These are phyloP conservation scores for Fusarium caatingaense DNA, from an alignment of 2,329 filamentous ascomycete genomes.

Conservation along the genomic window DNA sequence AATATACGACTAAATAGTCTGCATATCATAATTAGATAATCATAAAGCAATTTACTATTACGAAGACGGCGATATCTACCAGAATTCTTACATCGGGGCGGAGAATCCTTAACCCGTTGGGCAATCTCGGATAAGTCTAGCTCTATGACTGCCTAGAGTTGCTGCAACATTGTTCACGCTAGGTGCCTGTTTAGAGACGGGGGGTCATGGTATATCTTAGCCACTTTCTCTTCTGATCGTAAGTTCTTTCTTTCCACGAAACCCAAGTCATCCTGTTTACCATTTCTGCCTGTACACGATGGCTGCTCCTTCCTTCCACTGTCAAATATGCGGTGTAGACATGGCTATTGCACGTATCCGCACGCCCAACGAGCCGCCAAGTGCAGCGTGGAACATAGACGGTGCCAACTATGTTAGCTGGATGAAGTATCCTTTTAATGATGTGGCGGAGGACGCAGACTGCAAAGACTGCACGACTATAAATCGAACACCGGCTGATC, in stretches of 20 bases:
- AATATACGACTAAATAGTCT: rapidly evolving
- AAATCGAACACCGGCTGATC: background rate
- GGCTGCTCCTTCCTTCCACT: background rate
- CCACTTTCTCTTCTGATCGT: background rate
- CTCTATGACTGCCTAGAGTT: background rate
- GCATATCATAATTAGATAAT: slow-evolving; percentile 2
- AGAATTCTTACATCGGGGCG: background rate
- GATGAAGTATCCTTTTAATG: background rate
- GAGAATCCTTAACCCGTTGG: background rate
- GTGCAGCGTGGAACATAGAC: slow-evolving; percentile 2
- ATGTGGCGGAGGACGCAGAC: rapidly evolving
- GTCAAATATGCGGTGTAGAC: slow-evolving; percentile 14
- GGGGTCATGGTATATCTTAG: background rate
- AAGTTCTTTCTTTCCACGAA: background rate
- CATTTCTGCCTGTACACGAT: background rate
- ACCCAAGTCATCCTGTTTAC: background rate
- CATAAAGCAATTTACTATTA: background rate
- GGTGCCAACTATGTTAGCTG: background rate
- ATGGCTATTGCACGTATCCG: slow-evolving; percentile 14
- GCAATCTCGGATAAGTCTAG: background rate
- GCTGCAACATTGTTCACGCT: background rate
- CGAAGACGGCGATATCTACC: background rate
- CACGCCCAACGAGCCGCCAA: background rate
- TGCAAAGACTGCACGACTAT: background rate
- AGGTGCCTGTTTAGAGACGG: rapidly evolving